phyloP scores from a whole-genome alignment of 768 basidiomycete genomes.

The Imleria badia region DNA sequence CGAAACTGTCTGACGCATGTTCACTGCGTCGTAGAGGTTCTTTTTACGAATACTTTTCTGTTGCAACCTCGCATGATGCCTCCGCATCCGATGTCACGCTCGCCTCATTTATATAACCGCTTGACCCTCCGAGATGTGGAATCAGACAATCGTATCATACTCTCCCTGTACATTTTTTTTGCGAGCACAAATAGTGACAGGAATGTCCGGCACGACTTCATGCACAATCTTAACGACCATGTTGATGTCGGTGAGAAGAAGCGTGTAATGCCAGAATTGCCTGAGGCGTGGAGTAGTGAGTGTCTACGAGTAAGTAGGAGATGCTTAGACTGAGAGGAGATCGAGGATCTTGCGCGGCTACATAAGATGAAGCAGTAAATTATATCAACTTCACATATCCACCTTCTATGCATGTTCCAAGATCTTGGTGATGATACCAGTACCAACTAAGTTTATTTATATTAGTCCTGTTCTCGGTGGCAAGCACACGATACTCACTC shows the following conservation, averaged over 20 bases:
- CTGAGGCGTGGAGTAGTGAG: neutral
- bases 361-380: constrained; percentile 19
- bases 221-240: neutral
- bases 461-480: constrained; percentile 10
- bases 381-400: constrained; percentile 12
- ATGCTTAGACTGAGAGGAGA: constrained; percentile 28
- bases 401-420: constrained; percentile 41
- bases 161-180: neutral
- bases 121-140: too few species aligned
- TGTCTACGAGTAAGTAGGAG: constrained; percentile 10
- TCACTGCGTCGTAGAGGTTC: neutral
- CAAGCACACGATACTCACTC: constrained; percentile 44
- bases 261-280: neutral
- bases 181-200: too few species aligned
- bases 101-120: too few species aligned
- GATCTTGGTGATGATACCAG: constrained; percentile 91
- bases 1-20: too few species aligned
- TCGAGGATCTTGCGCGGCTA: constrained; percentile 16
- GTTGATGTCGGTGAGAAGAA: neutral
- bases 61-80: neutral
- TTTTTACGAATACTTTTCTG: neutral
- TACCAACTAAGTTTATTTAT: constrained; percentile 62
- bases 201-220: neutral
- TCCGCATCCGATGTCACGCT: too few species aligned
- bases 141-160: neutral